Evolutionary conservation across 306 rosid genomes (phyloP), one percentile per base, ranked within the genome.

Genomic region (Acacia melanoxylon): DNA sequence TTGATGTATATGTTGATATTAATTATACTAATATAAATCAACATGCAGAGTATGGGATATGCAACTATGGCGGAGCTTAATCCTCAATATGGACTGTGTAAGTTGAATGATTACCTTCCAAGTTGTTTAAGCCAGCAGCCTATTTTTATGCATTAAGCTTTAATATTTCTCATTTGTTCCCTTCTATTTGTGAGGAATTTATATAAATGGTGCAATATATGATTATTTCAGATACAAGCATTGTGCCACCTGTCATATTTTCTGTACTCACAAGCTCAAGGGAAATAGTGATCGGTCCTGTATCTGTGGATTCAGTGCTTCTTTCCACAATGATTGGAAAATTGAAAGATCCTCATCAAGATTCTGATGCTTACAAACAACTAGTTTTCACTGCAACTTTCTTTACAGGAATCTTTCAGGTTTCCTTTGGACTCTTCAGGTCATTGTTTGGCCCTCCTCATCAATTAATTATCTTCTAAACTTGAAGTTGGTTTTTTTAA

Each of bases 81-180:
- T 83, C 89, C 89, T 6, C 77, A 83, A 76, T 86, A 86, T 76
- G 89, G 89, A 65, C 80, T 80, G 5, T 83, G 86, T 86, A 86
- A 79, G 89, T 83, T 80, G 8, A 31, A 59, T 58, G 25, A 40
- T 33, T 37, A 35, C 3, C 14, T 40, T 7, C 12, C 8, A 17
- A 67, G 37, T 66, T 31, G 13, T 66, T 5, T 66, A 33, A 15
- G 71, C 44, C 71, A n/a, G 14, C 4, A 12, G 62, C 27, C 8
- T 20, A 54, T 56, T 62, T 6, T 25, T 10, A 4, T 62, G 17
- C 37, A 22, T 62, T 10, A 62, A 62, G 35, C 68, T 27, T 62
- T 27, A 27, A 29, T 29, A 27, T 29, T 31, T 15, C 20, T 63
- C 41, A 63, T 27, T 6, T 29, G 0, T 29, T 11, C 2, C 10